phyloP scores from a whole-genome alignment of 192 early-diverging fungal genomes.

The Coemansia sp. region DNA sequence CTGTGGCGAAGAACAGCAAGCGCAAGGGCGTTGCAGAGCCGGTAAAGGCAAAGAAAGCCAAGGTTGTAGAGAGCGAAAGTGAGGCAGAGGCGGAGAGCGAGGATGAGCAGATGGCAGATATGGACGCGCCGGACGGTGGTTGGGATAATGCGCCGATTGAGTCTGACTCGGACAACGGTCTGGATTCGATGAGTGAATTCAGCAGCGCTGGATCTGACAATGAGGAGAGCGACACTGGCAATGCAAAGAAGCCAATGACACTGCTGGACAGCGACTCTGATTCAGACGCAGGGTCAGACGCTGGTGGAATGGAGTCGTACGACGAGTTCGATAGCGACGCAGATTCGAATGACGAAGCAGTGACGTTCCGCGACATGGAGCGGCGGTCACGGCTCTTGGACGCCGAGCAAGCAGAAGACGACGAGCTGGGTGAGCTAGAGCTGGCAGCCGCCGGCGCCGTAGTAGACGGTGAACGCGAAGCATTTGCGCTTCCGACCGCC shows the following conservation, averaged over 20 bases:
- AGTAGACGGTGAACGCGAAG: conserved; percentile 54
- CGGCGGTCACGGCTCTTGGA: conserved; percentile 65
- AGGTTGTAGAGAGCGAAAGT: conserved; percentile 1
- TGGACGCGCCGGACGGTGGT: conserved; percentile 40
- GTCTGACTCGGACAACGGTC: conserved; percentile 53
- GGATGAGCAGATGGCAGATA: conserved; percentile 54
- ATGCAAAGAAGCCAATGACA: conserved; percentile 39
- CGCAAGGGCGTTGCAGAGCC: neutral
- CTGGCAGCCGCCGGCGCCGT: conserved; percentile 62
- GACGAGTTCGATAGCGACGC: conserved; percentile 52
- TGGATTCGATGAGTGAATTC: conserved; percentile 54
- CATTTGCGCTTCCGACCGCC: conserved; percentile 60
- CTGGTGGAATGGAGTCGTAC: conserved; percentile 42
- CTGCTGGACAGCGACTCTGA: conserved; percentile 40
- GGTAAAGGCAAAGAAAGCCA: neutral
- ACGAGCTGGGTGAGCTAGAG: conserved; percentile 69
- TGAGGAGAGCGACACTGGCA: conserved; percentile 16
- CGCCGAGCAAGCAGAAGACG: conserved; percentile 53
- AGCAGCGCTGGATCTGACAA: conserved; percentile 13
- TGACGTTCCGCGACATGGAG: conserved; percentile 66
- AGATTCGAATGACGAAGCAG: conserved; percentile 15
- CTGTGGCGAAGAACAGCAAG: conserved; percentile 8
- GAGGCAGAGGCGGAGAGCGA: conserved; percentile 28
- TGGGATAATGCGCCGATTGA: conserved; percentile 52
- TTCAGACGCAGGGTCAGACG: neutral